These are phyloP conservation scores for Sclerotinia borealis DNA, from an alignment of 2,329 filamentous ascomycete species.

Conservation along the genomic window DNA sequence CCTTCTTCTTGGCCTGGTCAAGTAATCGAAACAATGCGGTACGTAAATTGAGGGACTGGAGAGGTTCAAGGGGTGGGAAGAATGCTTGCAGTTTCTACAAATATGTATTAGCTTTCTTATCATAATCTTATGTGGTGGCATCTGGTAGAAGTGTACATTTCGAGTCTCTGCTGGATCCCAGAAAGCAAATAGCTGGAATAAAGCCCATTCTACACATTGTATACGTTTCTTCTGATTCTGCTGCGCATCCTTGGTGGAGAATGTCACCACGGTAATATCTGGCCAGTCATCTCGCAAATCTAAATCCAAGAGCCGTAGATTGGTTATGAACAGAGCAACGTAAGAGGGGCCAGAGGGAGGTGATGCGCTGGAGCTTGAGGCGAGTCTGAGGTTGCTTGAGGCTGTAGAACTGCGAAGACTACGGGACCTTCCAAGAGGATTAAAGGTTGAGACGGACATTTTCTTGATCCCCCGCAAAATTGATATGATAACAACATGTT, in stretches of 20 bases:
- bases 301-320: slow-evolving; percentile 75
- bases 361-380: slow-evolving; percentile 12
- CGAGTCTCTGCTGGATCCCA: slow-evolving; percentile 75
- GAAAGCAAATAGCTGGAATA: slow-evolving; percentile 79
- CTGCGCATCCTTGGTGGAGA: slow-evolving; percentile 58
- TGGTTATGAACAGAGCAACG: slow-evolving; percentile 68
- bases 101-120: background rate
- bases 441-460: slow-evolving; percentile 26
- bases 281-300: slow-evolving; percentile 77
- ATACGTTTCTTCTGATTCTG: slow-evolving; percentile 79
- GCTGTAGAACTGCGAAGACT: slow-evolving; percentile 25
- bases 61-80: slow-evolving; percentile 83
- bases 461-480: background rate
- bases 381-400: slow-evolving; percentile 18
- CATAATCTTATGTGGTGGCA: too few relatives aligned
- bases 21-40: slow-evolving; percentile 75
- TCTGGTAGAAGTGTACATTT: slow-evolving; percentile 48
- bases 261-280: slow-evolving; percentile 60
- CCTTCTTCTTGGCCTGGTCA: slow-evolving; percentile 82
- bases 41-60: slow-evolving; percentile 86
- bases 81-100: slow-evolving; percentile 77
- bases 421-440: slow-evolving; percentile 22
- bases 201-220: slow-evolving; percentile 77
- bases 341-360: slow-evolving; percentile 40
- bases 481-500: slow-evolving; percentile 14